Evolutionary conservation across 768 basidiomycete species (phyloP).

Genomic region (Obba rivulosa): DNA sequence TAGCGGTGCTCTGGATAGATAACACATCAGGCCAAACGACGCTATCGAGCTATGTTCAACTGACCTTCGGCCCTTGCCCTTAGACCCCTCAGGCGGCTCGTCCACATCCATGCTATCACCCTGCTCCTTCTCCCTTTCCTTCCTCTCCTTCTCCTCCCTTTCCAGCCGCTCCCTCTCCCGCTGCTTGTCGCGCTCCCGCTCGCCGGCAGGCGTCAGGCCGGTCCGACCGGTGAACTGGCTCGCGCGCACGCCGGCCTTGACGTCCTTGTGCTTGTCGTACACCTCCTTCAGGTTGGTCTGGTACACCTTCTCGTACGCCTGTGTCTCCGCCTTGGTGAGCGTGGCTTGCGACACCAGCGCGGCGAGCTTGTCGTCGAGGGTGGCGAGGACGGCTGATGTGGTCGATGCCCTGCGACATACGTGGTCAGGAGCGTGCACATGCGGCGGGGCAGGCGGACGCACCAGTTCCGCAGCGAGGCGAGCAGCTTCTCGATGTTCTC

Average conservation of each 20-base stretch:
- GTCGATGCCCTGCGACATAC: conserved; percentile 52
- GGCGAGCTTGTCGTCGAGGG: conserved; percentile 67
- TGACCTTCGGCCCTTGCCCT: conserved; percentile 58
- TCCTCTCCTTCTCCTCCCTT: conserved; percentile 8
- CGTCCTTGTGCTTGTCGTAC: conserved; percentile 54
- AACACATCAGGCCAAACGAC: not conserved
- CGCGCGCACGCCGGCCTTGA: conserved; percentile 13
- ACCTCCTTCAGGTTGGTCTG: conserved; percentile 56
- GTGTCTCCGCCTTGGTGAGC: conserved; percentile 34
- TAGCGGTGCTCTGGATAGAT: not conserved
- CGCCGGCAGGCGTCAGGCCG: conserved; percentile 16
- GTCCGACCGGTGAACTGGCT: conserved; percentile 10
- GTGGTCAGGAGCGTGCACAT: not conserved
- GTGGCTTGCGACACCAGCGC: conserved; percentile 43
- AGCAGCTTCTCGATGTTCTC: conserved; percentile 59
- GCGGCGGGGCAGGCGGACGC: conserved; percentile 15
- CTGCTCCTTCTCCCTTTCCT: conserved; percentile 9
- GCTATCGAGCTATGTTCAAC: too few species aligned
- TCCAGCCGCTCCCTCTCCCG: conserved; percentile 7
- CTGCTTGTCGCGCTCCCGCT: conserved; percentile 13
- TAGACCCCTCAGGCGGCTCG: conserved; percentile 41
- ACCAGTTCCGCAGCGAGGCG: conserved; percentile 64
- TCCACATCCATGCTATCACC: conserved; percentile 62
- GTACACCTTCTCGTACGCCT: conserved; percentile 51
- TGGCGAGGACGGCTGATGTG: conserved; percentile 61